These are phyloP conservation scores for Neospermospora avenae DNA, from an alignment of 2,329 filamentous ascomycete species.

Conservation along the genomic window DNA sequence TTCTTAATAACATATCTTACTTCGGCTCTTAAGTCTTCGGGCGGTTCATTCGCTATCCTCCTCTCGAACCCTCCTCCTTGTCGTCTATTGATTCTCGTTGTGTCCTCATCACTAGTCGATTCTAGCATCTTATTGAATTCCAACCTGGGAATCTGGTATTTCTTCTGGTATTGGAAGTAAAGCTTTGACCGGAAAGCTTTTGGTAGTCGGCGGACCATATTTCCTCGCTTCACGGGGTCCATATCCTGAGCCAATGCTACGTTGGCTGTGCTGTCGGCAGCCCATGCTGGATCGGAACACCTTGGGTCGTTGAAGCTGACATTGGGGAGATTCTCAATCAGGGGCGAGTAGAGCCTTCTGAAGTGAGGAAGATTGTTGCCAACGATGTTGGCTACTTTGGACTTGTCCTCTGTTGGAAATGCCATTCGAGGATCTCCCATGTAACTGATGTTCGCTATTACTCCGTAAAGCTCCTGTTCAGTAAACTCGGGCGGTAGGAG, in stretches of 20 bases:
- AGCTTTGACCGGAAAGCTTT: constrained; percentile 82
- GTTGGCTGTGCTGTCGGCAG: constrained; percentile 60
- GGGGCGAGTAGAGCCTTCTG: constrained; percentile 81
- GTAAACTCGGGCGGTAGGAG: constrained; percentile 81
- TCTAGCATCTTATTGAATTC: constrained; percentile 87
- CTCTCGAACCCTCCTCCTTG: constrained; percentile 84
- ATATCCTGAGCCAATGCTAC: constrained; percentile 80
- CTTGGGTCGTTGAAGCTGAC: constrained; percentile 69
- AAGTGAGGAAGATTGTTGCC: constrained; percentile 89
- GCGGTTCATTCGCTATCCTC: constrained; percentile 70
- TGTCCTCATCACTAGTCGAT: constrained; percentile 67
- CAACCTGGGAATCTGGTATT: constrained; percentile 77
- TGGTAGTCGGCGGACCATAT: constrained; percentile 93
- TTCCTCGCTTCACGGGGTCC: constrained; percentile 84
- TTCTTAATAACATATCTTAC: constrained; percentile 76
- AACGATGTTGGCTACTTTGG: constrained; percentile 93
- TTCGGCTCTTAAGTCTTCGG: constrained; percentile 63
- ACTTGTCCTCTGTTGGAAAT: constrained; percentile 82
- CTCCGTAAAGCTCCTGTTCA: constrained; percentile 83
- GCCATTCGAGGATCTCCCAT: constrained; percentile 95
- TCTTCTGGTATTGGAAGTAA: constrained; percentile 93
- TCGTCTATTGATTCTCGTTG: constrained; percentile 64
- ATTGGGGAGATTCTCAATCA: constrained; percentile 88
- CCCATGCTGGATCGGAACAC: constrained; percentile 57
- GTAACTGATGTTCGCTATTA: constrained; percentile 90